Conservation (phyloP, 192 early-diverging fungal species). For the Backusella luteola region DNA sequence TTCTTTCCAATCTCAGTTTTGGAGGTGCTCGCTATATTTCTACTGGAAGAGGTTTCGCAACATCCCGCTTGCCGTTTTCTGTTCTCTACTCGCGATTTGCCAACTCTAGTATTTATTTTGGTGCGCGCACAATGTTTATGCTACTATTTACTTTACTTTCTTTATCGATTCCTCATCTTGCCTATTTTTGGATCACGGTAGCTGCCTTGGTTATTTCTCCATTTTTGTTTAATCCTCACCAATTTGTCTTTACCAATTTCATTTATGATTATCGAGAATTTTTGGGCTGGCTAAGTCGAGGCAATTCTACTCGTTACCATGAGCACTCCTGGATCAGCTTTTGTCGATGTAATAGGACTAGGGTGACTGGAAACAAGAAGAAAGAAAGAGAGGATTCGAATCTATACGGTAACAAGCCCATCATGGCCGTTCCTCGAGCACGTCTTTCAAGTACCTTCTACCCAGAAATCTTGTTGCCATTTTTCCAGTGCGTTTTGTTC, state of each 20-base stretch:
- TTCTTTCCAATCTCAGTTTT: slow-evolving; percentile 67
- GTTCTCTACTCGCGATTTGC: slow-evolving; percentile 65
- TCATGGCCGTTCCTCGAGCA: slow-evolving; percentile 54
- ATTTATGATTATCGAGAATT: slow-evolving; percentile 67
- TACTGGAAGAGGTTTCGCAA: slow-evolving; percentile 72
- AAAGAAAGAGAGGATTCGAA: slow-evolving; percentile 32
- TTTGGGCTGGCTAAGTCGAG: slow-evolving; percentile 64
- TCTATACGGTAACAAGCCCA: slow-evolving; percentile 33
- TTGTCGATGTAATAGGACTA: slow-evolving; percentile 55
- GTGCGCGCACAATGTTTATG: slow-evolving; percentile 56
- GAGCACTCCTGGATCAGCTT: slow-evolving; percentile 67
- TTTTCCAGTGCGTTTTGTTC: slow-evolving; percentile 57
- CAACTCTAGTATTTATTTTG: slow-evolving; percentile 66
- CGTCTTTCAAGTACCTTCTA: slow-evolving; percentile 58
- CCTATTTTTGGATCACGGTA: slow-evolving; percentile 71
- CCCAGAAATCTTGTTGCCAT: slow-evolving; percentile 60
- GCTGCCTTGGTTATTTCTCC: slow-evolving; percentile 62
- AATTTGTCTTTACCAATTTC: slow-evolving; percentile 65
- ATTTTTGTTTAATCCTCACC: slow-evolving; percentile 76
- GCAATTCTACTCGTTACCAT: slow-evolving; percentile 51
- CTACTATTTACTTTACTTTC: slow-evolving; percentile 60
- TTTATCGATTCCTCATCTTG: slow-evolving; percentile 55
- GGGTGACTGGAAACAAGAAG: slow-evolving; percentile 65
- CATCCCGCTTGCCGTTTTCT: slow-evolving; percentile 60
- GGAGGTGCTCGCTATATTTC: slow-evolving; percentile 71